Evolutionary conservation across 148 eudicot genomes (phyloP).

Genomic region (Diospyros lotus): DNA sequence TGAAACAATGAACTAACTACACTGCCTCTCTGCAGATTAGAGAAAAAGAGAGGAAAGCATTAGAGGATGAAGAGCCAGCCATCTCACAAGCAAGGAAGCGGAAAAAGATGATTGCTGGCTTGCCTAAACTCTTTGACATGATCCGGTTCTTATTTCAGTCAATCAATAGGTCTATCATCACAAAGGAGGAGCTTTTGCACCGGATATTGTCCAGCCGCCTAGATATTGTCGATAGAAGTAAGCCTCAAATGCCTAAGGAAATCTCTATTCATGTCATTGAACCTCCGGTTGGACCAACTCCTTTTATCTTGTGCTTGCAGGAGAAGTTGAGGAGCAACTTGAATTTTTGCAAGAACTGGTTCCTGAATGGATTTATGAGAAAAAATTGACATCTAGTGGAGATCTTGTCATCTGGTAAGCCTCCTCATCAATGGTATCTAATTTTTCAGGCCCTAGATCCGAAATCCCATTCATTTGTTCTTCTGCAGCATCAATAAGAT

Average conservation of each 20-base stretch:
- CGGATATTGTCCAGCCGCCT: slow-evolving; percentile 43
- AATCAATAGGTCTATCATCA: slow-evolving; percentile 50
- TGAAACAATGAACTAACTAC: background rate
- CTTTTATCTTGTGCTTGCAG: slow-evolving; percentile 27
- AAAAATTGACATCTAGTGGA: slow-evolving; percentile 47
- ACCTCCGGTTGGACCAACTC: background rate
- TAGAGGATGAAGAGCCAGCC: slow-evolving; percentile 61
- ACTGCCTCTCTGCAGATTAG: slow-evolving; percentile 42
- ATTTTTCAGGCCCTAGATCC: background rate
- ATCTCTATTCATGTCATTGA: background rate
- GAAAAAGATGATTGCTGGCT: slow-evolving; percentile 45
- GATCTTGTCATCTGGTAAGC: slow-evolving; percentile 61
- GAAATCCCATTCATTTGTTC: slow-evolving; percentile 4
- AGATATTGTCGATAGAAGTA: slow-evolving; percentile 70
- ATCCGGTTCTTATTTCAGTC: slow-evolving; percentile 65
- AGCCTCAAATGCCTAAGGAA: slow-evolving; percentile 2
- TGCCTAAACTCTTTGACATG: slow-evolving; percentile 78
- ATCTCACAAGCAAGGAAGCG: slow-evolving; percentile 66
- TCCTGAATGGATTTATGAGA: slow-evolving; percentile 72
- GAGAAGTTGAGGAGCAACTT: slow-evolving; percentile 80
- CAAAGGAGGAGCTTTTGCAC: slow-evolving; percentile 78
- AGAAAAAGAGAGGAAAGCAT: slow-evolving; percentile 56
- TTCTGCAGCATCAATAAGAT: slow-evolving; percentile 59
- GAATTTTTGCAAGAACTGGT: slow-evolving; percentile 61
- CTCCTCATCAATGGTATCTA: background rate